These are phyloP conservation scores for Clonostachys rosea DNA, from an alignment of 2,329 filamentous ascomycete species.

Conservation along the genomic window DNA sequence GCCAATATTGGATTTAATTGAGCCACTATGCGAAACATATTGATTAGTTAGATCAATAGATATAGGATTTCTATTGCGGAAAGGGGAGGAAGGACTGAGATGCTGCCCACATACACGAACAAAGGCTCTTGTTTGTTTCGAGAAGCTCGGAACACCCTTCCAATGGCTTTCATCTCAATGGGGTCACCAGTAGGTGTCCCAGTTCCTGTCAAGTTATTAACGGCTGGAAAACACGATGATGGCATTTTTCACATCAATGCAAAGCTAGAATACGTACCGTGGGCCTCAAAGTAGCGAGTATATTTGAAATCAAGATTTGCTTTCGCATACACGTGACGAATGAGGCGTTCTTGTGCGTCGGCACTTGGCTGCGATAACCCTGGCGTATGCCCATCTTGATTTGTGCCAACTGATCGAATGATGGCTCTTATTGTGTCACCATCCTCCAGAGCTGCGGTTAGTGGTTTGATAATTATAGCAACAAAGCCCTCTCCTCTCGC, in stretches of 20 bases:
- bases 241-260: too few relatives aligned
- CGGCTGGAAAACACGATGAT: too few relatives aligned
- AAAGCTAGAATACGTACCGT: slow-evolving; percentile 16
- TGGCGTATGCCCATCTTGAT: slow-evolving; percentile 33
- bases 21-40: slow-evolving; percentile 1
- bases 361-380: slow-evolving; percentile 24
- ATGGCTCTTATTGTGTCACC: slow-evolving; percentile 27
- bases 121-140: too few relatives aligned
- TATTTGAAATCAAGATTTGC: slow-evolving; percentile 15
- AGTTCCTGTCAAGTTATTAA: slow-evolving; percentile 24
- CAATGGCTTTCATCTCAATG: slow-evolving; percentile 28
- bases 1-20: slow-evolving; percentile 8
- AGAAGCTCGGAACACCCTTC: not conserved
- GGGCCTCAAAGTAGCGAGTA: slow-evolving; percentile 24
- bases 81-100: too few relatives aligned
- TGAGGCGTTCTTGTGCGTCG: slow-evolving; percentile 10
- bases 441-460: slow-evolving; percentile 36
- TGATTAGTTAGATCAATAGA: too few relatives aligned
- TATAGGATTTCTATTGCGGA: too few relatives aligned
- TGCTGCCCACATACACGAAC: too few relatives aligned
- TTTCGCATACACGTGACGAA: slow-evolving; percentile 15
- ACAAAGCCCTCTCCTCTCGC: slow-evolving; percentile 38
- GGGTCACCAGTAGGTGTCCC: slow-evolving; percentile 42
- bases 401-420: slow-evolving; percentile 14
- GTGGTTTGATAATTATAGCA: slow-evolving; percentile 42